A percentile compares a stretch with the other conserved stretches of the same genome.
These are phyloP conservation scores for Boletellus emodensis DNA, from an alignment of 768 basidiomycete genomes.

Conservation along the genomic window DNA sequence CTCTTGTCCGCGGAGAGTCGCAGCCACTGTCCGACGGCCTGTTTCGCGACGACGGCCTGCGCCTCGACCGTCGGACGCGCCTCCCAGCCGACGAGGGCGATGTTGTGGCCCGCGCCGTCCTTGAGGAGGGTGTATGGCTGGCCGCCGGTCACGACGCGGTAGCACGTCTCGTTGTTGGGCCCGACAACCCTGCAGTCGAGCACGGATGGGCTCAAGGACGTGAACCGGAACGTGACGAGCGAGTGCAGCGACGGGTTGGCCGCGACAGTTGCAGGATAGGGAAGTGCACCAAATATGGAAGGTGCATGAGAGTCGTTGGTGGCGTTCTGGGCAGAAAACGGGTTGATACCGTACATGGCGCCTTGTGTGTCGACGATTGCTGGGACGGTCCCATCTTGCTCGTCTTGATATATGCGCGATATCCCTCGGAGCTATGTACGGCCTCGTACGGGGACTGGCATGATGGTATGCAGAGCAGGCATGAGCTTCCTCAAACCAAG, in stretches of 20 bases:
- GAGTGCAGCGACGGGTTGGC: conserved; percentile 28
- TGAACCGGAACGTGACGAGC: conserved; percentile 46
- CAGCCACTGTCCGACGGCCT: conserved; percentile 52
- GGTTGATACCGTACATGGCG: conserved; percentile 26
- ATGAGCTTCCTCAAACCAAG: neutral
- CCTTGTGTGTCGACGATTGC: neutral
- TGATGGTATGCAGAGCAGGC: neutral
- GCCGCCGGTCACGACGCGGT: conserved; percentile 50
- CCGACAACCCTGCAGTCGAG: conserved; percentile 55
- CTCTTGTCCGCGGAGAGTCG: conserved; percentile 44
- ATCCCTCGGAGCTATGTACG: conserved; percentile 16
- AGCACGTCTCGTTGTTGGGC: conserved; percentile 44
- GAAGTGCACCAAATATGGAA: conserved; percentile 62
- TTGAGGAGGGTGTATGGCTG: conserved; percentile 54
- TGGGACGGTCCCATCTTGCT: neutral
- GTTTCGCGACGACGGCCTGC: conserved; percentile 46
- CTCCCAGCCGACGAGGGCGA: conserved; percentile 58
- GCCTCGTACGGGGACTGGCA: neutral
- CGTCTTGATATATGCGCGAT: conserved; percentile 11
- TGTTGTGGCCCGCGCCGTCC: conserved; percentile 41
- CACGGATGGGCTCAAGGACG: conserved; percentile 46
- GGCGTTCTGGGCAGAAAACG: conserved; percentile 27
- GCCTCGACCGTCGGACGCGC: conserved; percentile 49
- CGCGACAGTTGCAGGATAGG: conserved; percentile 40
- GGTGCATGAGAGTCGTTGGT: conserved; percentile 29